These are phyloP conservation scores for Allantophomopsis cytisporea DNA, from an alignment of 2,329 filamentous ascomycete genomes.

Conservation along the genomic window DNA sequence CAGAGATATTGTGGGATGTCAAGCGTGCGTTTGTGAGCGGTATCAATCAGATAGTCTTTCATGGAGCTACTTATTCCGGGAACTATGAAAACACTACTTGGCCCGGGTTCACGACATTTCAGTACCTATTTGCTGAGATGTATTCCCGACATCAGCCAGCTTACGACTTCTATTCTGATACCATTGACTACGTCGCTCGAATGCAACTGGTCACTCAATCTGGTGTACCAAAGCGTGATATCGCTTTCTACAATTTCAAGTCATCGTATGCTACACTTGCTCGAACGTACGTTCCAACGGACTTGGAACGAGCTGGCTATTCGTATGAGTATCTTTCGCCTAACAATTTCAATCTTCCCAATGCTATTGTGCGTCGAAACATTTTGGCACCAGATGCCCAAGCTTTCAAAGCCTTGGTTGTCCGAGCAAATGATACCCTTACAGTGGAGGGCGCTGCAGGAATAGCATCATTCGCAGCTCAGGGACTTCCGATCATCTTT, in stretches of 20 bases:
- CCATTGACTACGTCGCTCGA: too few relatives aligned
- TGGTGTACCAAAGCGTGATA: too few relatives aligned
- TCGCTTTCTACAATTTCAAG: conserved; percentile 24
- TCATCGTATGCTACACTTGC: conserved; percentile 1
- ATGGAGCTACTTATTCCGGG: too few relatives aligned
- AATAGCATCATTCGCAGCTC: conserved; percentile 20
- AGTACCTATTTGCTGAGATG: too few relatives aligned
- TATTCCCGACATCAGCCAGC: too few relatives aligned
- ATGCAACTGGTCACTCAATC: too few relatives aligned
- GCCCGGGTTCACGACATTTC: too few relatives aligned
- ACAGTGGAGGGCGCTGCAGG: conserved; percentile 19
- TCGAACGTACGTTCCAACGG: not conserved
- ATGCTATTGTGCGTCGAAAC: conserved; percentile 21
- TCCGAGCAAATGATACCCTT: conserved; percentile 22
- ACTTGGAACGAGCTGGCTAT: conserved; percentile 5
- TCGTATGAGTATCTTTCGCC: conserved; percentile 25
- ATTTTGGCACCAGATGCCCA: conserved; percentile 24
- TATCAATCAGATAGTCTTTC: too few relatives aligned
- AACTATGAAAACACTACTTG: too few relatives aligned
- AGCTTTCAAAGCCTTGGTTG: conserved; percentile 27
- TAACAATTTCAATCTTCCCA: conserved; percentile 25
- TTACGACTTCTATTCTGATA: too few relatives aligned
- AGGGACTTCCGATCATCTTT: conserved; percentile 25
- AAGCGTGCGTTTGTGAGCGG: too few relatives aligned
- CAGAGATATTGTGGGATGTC: too few relatives aligned